Base-by-base conservation (phyloP, 2,329 filamentous ascomycete genomes). In the Neonectria ditissima region DNA sequence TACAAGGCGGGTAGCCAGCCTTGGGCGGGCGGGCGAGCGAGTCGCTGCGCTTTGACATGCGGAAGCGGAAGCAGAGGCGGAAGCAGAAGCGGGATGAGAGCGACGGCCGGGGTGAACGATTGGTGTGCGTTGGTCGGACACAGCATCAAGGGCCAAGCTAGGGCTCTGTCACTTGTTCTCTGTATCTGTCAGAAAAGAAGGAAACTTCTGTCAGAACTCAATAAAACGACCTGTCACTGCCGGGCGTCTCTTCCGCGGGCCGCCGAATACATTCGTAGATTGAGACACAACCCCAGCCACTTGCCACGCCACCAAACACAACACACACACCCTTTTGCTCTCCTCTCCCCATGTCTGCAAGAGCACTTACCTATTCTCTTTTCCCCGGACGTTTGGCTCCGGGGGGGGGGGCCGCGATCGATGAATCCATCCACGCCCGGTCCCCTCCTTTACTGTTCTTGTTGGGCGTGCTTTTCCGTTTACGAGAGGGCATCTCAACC, bases 251-350 rank as follows among this genome's bases (percentile, higher is more conserved):
- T 45, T n/a, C 20, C 26, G 22, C 24, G n/a, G 22, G 48, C 39
- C 26, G 22, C 47, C 45, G 47, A 39, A 59, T 59, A 48, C 56
- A 59, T 59, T 59, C 56, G 47, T 59, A 59, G 56, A 59, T 52
- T 59, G 48, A 53, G 56, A 59, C 56, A 52, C 20, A 18, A 41
- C 37, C 4, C n/a, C 10, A 14, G 5, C n/a, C 18, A 14, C 6
- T 26, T 10, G n/a, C 47, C 10, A 30, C n/a, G 22, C 43, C 43
- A 18, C 3, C n/a, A n/a, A 41, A n/a, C n/a, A 41, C 37, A 41
- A 9, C 16, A 20, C 37, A 18, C 37, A 20, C 37, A 9, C 7
- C 30, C 11, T 13, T n/a, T n/a, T n/a, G n/a, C n/a, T n/a, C n/a
- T n/a, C n/a, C n/a, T n/a, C n/a, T n/a, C n/a, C n/a, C n/a, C n/a